Evolutionary conservation across 106 monocot species (phyloP).

Genomic region (Dioscorea alata): DNA sequence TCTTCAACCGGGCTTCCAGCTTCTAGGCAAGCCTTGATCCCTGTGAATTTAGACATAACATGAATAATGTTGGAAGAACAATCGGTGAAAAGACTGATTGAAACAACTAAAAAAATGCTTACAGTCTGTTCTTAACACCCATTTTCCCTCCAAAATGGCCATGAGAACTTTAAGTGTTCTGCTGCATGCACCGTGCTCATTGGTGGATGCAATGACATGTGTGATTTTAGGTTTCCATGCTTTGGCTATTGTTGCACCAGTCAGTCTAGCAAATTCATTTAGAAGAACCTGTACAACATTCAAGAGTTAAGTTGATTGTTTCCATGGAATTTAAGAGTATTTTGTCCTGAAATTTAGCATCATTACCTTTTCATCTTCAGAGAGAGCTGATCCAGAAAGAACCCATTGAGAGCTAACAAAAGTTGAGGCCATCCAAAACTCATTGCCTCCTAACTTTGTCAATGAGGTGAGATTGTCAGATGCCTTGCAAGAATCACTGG

Average conservation of each 20-base stretch:
- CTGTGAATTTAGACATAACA: conserved; percentile 16
- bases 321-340: not conserved
- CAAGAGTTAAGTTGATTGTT: not conserved
- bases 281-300: conserved; percentile 25
- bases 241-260: conserved; percentile 35
- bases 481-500: conserved; percentile 20
- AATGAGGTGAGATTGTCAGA: conserved; percentile 11
- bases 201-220: conserved; percentile 85
- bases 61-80: not conserved
- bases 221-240: conserved; percentile 69
- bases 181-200: conserved; percentile 67
- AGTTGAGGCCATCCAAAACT: conserved; percentile 28
- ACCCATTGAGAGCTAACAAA: conserved; percentile 41
- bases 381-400: conserved; percentile 81
- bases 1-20: conserved; percentile 59
- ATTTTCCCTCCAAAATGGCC: conserved; percentile 83
- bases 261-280: conserved; percentile 50
- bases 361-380: conserved; percentile 54
- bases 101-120: conserved; percentile 19
- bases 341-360: not conserved
- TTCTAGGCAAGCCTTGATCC: conserved; percentile 80
- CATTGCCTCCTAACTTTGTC: conserved; percentile 1
- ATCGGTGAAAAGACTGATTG: too few relatives aligned
- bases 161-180: conserved; percentile 86
- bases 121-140: conserved; percentile 82